Conservation (phyloP, 257 asterid genomes). For the Vinca minor region DNA sequence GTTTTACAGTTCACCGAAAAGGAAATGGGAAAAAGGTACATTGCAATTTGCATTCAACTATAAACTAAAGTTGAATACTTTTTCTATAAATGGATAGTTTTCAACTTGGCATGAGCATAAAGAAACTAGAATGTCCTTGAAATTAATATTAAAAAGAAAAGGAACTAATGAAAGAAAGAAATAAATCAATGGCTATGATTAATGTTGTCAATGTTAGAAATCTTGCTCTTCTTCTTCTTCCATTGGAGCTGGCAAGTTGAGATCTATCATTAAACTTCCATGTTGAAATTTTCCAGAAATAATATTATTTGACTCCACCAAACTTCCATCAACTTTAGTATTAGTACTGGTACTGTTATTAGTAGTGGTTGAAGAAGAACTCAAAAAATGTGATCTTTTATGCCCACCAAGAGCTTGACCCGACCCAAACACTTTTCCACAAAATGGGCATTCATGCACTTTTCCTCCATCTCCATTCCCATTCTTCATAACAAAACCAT, state of each 20-base stretch:
- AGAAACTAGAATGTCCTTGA: slow-evolving; percentile 9
- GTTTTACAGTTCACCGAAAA: neutral
- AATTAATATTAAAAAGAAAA: neutral
- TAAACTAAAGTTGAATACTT: slow-evolving; percentile 3
- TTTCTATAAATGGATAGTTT: slow-evolving; percentile 9
- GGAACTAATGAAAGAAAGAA: too few species aligned
- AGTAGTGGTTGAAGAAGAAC: slow-evolving; percentile 16
- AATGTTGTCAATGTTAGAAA: too few species aligned
- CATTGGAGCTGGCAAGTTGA: slow-evolving; percentile 38
- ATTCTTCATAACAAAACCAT: slow-evolving; percentile 9
- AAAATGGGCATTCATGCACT: slow-evolving; percentile 42
- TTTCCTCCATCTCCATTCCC: slow-evolving; percentile 8
- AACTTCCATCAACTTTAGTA: too few species aligned
- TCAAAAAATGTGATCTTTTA: slow-evolving; percentile 41
- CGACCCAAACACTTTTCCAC: slow-evolving; percentile 44
- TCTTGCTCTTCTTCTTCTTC: slow-evolving; percentile 35
- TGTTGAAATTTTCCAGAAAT: too few species aligned
- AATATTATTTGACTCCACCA: too few species aligned
- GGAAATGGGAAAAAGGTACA: too few species aligned
- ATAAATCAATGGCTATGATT: too few species aligned
- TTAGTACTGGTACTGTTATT: neutral
- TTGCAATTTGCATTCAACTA: neutral
- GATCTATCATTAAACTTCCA: slow-evolving; percentile 27
- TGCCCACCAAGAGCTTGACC: slow-evolving; percentile 71
- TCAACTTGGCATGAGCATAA: neutral